Conservation (phyloP, 2,329 filamentous ascomycete species). For the Alternaria sp. region DNA sequence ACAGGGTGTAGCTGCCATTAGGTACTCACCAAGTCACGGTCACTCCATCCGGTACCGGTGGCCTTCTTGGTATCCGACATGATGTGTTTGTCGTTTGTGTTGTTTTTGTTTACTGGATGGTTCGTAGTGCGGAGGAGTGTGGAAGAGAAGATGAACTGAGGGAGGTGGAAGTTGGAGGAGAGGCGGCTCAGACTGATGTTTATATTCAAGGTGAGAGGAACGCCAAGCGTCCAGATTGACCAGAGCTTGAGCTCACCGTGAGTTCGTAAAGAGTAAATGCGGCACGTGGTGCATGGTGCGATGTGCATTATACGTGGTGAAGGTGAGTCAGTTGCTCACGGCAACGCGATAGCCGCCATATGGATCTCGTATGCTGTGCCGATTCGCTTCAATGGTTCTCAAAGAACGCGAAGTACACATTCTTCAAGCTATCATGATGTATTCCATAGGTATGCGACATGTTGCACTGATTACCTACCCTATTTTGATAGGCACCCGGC, state of each 20-base stretch:
- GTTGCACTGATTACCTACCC: no score
- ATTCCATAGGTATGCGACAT: background rate
- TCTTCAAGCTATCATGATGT: background rate
- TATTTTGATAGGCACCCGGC: no score
- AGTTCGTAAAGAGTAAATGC: background rate
- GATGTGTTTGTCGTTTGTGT: background rate
- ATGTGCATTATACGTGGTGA: background rate
- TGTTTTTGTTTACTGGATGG: background rate
- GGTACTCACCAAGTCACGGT: background rate
- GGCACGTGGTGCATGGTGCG: background rate
- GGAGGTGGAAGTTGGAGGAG: constrained; percentile 25
- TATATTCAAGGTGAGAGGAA: background rate
- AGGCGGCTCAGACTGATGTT: background rate
- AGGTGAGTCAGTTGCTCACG: background rate
- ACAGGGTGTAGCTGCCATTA: background rate
- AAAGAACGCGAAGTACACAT: background rate
- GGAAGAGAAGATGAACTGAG: background rate
- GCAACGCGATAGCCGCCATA: background rate
- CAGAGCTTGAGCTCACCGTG: background rate
- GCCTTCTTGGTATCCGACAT: background rate
- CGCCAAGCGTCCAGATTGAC: background rate
- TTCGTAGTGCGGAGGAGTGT: background rate
- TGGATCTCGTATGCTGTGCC: background rate
- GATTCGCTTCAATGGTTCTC: background rate
- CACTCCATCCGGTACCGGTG: background rate